Evolutionary conservation across 768 basidiomycete genomes (phyloP).

Genomic region (Naganishia antarctica): DNA sequence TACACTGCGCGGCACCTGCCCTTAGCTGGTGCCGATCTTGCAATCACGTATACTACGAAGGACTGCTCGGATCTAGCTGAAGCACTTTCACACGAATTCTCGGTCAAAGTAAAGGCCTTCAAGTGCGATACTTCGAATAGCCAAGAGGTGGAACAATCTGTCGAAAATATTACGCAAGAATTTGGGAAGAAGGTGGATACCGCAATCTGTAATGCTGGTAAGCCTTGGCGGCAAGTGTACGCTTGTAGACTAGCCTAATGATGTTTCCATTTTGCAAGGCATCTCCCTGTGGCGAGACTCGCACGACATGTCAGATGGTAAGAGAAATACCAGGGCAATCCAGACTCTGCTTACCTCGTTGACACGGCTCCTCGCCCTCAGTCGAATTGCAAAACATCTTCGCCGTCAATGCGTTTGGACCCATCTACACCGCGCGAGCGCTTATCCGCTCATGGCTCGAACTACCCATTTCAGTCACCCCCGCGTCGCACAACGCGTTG

Average conservation of each 20-base stretch:
- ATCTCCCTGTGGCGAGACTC: conserved; percentile 38
- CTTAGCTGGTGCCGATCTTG: conserved; percentile 41
- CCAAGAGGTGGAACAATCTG: conserved; percentile 34
- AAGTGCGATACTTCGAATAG: conserved; percentile 40
- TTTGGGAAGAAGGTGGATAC: conserved; percentile 45
- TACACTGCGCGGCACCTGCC: not conserved
- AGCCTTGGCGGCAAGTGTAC: not conserved
- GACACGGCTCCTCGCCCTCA: not conserved
- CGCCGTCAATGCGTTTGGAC: conserved; percentile 43
- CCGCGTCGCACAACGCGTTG: not conserved
- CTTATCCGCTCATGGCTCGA: conserved; percentile 42
- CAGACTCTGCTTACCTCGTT: too few relatives aligned
- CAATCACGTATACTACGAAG: conserved; percentile 43
- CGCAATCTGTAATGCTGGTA: conserved; percentile 46
- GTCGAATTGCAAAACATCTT: conserved; percentile 37
- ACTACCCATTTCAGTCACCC: conserved; percentile 27
- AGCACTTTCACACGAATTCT: conserved; percentile 35
- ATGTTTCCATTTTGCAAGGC: conserved; percentile 19
- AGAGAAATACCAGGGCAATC: not conserved
- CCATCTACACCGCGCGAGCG: conserved; percentile 44
- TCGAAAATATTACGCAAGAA: conserved; percentile 35
- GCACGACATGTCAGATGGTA: conserved; percentile 40
- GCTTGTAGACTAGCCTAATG: not conserved
- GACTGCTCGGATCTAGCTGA: conserved; percentile 34
- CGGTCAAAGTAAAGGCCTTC: conserved; percentile 42